Conservation (phyloP, 2,329 filamentous ascomycete genomes). For the Emericellopsis atlantica region DNA sequence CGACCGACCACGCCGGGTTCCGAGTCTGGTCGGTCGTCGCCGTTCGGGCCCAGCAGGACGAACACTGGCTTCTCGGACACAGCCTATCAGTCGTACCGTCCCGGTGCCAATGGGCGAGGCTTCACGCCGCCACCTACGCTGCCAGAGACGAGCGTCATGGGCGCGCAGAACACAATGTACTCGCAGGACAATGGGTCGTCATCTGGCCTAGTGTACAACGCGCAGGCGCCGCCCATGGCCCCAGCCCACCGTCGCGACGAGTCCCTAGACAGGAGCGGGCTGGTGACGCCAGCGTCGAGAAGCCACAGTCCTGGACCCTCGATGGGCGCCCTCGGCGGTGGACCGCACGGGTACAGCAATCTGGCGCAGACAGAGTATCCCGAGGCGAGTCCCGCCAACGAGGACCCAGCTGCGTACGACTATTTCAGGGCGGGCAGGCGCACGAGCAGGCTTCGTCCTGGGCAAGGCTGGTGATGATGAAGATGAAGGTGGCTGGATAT, state of each 20-base stretch:
- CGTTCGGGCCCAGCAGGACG: slow-evolving; percentile 8
- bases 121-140: slow-evolving; percentile 11
- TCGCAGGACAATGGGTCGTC: slow-evolving; percentile 38
- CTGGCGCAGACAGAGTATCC: slow-evolving; percentile 40
- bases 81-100: slow-evolving; percentile 15
- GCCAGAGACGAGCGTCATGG: slow-evolving; percentile 9
- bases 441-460: slow-evolving; percentile 16
- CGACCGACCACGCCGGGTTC: slow-evolving; percentile 45
- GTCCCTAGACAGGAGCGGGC: slow-evolving; percentile 10
- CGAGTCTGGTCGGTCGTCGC: slow-evolving; percentile 19
- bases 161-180: slow-evolving; percentile 34
- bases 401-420: slow-evolving; percentile 40
- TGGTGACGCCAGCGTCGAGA: slow-evolving; percentile 6
- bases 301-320: slow-evolving; percentile 24
- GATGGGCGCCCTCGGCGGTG: slow-evolving; percentile 40
- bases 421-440: slow-evolving; percentile 35
- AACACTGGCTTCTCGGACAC: slow-evolving; percentile 11
- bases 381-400: slow-evolving; percentile 9
- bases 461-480: slow-evolving; percentile 23
- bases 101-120: slow-evolving; percentile 5
- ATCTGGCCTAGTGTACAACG: slow-evolving; percentile 37
- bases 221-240: slow-evolving; percentile 36
- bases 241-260: slow-evolving; percentile 5
- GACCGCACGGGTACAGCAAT: slow-evolving; percentile 46
- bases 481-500: no score